Conservation (phyloP, 768 basidiomycete genomes). For the Phallus indusiatus region DNA sequence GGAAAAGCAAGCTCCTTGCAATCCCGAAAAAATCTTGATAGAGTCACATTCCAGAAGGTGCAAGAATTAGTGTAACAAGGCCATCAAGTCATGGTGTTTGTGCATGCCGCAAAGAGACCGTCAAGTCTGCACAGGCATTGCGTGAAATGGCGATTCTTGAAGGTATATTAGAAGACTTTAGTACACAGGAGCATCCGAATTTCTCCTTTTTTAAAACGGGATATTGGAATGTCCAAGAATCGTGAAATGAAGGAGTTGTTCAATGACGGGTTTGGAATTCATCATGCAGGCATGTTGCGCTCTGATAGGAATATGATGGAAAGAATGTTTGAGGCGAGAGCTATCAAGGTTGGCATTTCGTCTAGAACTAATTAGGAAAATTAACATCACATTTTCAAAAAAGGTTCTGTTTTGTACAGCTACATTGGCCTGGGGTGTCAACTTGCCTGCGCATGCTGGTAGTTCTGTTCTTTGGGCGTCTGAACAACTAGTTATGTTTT, state of each 20-base stretch:
- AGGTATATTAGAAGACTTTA: slow-evolving; percentile 68
- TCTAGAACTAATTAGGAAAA: not conserved
- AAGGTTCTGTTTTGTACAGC: slow-evolving; percentile 97
- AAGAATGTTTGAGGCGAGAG: slow-evolving; percentile 80
- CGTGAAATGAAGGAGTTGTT: slow-evolving; percentile 96
- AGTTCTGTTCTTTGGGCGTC: slow-evolving; percentile 16
- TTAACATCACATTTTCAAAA: not conserved
- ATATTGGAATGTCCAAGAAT: slow-evolving; percentile 75
- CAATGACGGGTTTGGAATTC: slow-evolving; percentile 89
- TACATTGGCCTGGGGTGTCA: slow-evolving; percentile 98
- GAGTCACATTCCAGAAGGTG: slow-evolving; percentile 85
- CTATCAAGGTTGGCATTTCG: slow-evolving; percentile 62
- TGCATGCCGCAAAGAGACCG: slow-evolving; percentile 98
- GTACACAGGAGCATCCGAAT: slow-evolving; percentile 70
- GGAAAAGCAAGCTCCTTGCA: slow-evolving; percentile 72
- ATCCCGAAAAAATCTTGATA: slow-evolving; percentile 80
- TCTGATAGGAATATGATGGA: slow-evolving; percentile 94
- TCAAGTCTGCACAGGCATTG: slow-evolving; percentile 77
- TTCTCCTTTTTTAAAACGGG: slow-evolving; percentile 67
- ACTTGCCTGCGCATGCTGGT: slow-evolving; percentile 96
- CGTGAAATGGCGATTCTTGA: slow-evolving; percentile 69
- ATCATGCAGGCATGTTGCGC: slow-evolving; percentile 97
- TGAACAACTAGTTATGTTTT: slow-evolving; percentile 1
- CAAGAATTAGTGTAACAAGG: slow-evolving; percentile 79
- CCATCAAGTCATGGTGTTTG: slow-evolving; percentile 99